These are phyloP conservation scores for Lyophyllum atratum DNA, from an alignment of 768 basidiomycete species.

Conservation along the genomic window DNA sequence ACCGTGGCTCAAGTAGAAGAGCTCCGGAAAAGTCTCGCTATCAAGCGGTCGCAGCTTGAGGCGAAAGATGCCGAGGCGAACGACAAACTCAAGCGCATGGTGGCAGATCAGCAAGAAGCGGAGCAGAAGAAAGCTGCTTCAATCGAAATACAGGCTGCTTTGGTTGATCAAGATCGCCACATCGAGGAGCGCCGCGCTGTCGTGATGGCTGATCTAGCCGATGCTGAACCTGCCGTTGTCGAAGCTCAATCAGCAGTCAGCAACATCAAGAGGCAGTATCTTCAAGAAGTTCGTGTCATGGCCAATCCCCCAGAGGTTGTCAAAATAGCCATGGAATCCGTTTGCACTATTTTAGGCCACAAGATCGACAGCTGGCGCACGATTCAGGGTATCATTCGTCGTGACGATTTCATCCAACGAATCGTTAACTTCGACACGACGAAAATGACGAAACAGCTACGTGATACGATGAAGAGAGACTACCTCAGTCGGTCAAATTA, in stretches of 20 bases:
- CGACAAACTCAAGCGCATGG: constrained; percentile 97
- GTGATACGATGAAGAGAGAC: constrained; percentile 90
- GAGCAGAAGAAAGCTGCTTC: constrained; percentile 98
- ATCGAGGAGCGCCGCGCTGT: constrained; percentile 87
- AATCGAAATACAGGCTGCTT: constrained; percentile 91
- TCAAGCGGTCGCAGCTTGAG: constrained; percentile 89
- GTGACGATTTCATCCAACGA: constrained; percentile 94
- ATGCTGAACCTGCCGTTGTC: constrained; percentile 95
- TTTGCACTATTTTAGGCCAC: constrained; percentile 94
- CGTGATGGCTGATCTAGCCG: constrained; percentile 94
- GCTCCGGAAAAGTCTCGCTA: constrained; percentile 90
- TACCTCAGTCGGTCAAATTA: constrained; percentile 89
- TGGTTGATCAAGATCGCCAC: constrained; percentile 87
- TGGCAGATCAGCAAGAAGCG: constrained; percentile 97
- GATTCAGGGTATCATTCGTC: constrained; percentile 92
- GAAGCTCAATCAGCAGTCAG: constrained; percentile 97
- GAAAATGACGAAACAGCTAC: constrained; percentile 86
- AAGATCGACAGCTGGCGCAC: constrained; percentile 97
- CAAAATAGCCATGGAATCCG: constrained; percentile 98
- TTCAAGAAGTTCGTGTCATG: constrained; percentile 98
- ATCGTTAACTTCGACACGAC: constrained; percentile 96
- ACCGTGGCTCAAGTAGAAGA: constrained; percentile 98
- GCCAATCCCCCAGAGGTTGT: constrained; percentile 98
- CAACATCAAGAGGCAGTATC: constrained; percentile 92
- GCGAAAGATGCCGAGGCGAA: constrained; percentile 96